These are phyloP conservation scores for Gossypium ekmanianum DNA, from an alignment of 345 rosid genomes.

Conservation along the genomic window DNA sequence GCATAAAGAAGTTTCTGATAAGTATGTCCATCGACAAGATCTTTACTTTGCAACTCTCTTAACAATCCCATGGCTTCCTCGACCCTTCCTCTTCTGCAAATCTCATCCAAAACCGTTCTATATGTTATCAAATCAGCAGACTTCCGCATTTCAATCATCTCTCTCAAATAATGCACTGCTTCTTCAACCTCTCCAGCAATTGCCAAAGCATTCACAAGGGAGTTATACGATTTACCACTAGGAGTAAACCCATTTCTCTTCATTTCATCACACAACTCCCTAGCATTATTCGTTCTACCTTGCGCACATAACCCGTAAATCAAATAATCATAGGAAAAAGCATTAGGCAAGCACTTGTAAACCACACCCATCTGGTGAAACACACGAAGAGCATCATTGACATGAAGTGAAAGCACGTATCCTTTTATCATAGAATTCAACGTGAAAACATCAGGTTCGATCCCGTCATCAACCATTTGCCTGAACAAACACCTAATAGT, in stretches of 20 bases:
- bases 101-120: conserved; percentile 70
- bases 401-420: conserved; percentile 78
- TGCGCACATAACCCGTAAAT: conserved; percentile 86
- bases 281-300: conserved; percentile 73
- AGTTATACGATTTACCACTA: conserved; percentile 72
- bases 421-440: conserved; percentile 81
- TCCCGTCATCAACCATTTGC: conserved; percentile 76
- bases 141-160: conserved; percentile 65
- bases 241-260: conserved; percentile 69
- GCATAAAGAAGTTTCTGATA: conserved; percentile 58
- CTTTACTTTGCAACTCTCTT: conserved; percentile 52
- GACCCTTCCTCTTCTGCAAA: conserved; percentile 51
- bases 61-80: conserved; percentile 55
- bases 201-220: conserved; percentile 75
- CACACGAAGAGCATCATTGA: conserved; percentile 85
- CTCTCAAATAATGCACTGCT: conserved; percentile 58
- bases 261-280: conserved; percentile 69
- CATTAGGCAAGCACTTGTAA: conserved; percentile 63
- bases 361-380: conserved; percentile 86
- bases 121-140: conserved; percentile 62
- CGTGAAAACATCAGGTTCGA: conserved; percentile 68
- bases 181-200: conserved; percentile 61
- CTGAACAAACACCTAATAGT: conserved; percentile 67
- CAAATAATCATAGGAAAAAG: conserved; percentile 75
- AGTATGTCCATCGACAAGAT: conserved; percentile 50